Evolutionary conservation across 768 basidiomycete species (phyloP), one percentile per base, ranked within the genome.

Genomic region (Hydnomerulius pinastri): DNA sequence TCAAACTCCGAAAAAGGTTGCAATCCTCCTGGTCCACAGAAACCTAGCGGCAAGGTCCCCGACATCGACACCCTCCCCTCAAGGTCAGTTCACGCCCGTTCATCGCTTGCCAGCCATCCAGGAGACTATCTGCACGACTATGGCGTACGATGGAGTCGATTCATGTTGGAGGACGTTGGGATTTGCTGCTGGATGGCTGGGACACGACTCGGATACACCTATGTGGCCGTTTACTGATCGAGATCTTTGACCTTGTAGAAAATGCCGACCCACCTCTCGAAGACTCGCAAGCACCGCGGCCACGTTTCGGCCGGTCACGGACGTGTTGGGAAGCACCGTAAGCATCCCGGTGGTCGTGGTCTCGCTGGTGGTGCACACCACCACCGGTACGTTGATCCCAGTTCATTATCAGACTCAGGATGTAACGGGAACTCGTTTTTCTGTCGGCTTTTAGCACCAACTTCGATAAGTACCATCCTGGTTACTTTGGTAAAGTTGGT

Each of bases 401-500:
- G 15, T 27, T 36, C 35, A 25, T 29, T 24, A 7, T 18, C 24
- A 20, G 8, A 30, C 30, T 28, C 18, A n/a, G 15, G 18, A 24
- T 23, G 17, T 15, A 1, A 39, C 6, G 17, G 36, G 2, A 46
- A 42, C 29, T 40, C 21, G 11, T 8, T 27, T 21, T 36, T 11
- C 45, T 43, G 24, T n/a, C 40, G 46, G 50, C 29, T 35, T 48
- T 17, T 56, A 92, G 94, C 54, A 95, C 89, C 68, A 97, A 98
- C 80, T 91, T 96, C 69, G 94, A 96, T 76, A 96, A 96, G 78
- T 98, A 93, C 88, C 95, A 98, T 77, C 94, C 94, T 73, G 95
- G 95, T 90, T 98, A 98, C 92, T 98, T 96, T 73, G 95, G 95
- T 81, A 98, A 98, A 78, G 92, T 96, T 71, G 97, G 97, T 92